Conservation (phyloP, 768 basidiomycete genomes). For the Saitozyma podzolica region DNA sequence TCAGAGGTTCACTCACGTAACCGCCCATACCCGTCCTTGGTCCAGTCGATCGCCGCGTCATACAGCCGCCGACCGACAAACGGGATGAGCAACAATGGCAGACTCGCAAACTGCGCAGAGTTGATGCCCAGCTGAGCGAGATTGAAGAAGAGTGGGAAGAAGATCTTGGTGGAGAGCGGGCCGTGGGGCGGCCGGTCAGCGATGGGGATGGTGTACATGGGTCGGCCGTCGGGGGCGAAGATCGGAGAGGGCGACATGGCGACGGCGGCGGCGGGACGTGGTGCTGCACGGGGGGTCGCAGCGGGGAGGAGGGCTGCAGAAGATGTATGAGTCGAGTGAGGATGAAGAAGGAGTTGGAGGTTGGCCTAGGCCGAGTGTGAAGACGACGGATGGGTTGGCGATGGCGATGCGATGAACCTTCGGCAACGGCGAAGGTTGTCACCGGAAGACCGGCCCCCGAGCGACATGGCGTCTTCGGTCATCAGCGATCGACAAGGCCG, state of each 20-base stretch:
- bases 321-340: neutral
- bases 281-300: neutral
- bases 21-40: conserved; percentile 77
- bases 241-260: neutral
- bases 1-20: conserved; percentile 56
- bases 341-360: neutral
- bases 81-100: conserved; percentile 68
- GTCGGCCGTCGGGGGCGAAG: conserved; percentile 1
- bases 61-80: conserved; percentile 62
- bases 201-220: conserved; percentile 52
- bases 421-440: too few species aligned
- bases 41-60: conserved; percentile 70
- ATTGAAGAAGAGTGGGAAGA: conserved; percentile 57
- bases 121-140: conserved; percentile 70
- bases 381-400: too few species aligned
- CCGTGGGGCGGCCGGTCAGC: conserved; percentile 43
- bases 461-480: too few species aligned
- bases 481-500: too few species aligned
- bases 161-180: conserved; percentile 28
- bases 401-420: too few species aligned
- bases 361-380: too few species aligned
- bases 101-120: conserved; percentile 68
- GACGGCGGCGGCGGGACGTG: neutral
- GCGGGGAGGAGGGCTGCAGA: neutral
- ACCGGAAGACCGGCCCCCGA: too few species aligned